Percentiles rank a stretch among this genome's conserved stretches.
phyloP scores from a whole-genome alignment of 177 flowering plant species.

The Tripterygium wilfordii region DNA sequence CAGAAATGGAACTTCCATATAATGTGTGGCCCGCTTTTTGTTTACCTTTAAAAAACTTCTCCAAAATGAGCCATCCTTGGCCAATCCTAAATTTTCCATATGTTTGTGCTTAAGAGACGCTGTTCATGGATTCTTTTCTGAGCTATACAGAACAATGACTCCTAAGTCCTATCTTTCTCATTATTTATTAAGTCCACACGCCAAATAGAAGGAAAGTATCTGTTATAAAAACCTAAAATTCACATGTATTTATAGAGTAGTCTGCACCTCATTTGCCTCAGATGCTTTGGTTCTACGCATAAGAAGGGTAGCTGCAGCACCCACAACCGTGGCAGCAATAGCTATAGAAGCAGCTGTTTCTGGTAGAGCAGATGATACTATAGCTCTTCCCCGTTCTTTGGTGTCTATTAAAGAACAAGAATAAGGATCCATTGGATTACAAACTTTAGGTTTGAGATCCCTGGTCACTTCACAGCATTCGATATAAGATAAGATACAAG shows the following conservation, averaged over 20 bases:
- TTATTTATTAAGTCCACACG: not conserved
- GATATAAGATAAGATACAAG: not conserved
- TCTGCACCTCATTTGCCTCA: slow-evolving; percentile 47
- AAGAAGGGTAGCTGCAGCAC: slow-evolving; percentile 75
- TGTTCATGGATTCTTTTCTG: not conserved
- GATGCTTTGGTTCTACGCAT: slow-evolving; percentile 44
- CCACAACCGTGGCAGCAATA: slow-evolving; percentile 75
- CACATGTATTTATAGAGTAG: too few relatives aligned
- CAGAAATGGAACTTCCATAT: too few relatives aligned
- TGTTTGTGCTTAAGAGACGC: not conserved
- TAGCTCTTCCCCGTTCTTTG: slow-evolving; percentile 22
- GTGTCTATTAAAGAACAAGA: slow-evolving; percentile 10
- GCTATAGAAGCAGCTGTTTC: slow-evolving; percentile 81
- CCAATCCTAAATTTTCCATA: not conserved
- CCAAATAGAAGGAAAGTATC: not conserved
- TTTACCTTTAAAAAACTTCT: too few relatives aligned
- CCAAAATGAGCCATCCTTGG: not conserved
- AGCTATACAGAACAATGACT: too few relatives aligned
- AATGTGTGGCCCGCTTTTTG: too few relatives aligned
- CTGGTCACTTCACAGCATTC: slow-evolving; percentile 24
- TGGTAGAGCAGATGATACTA: slow-evolving; percentile 41
- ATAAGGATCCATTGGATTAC: slow-evolving; percentile 2
- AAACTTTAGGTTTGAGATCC: slow-evolving; percentile 16
- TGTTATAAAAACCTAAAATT: not conserved
- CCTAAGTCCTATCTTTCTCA: not conserved